Percentiles rank a stretch among this genome's conserved stretches.
Evolutionary conservation across 371 early-diverging fungal genomes (phyloP).

Genomic region (Actinomucor elegans): DNA sequence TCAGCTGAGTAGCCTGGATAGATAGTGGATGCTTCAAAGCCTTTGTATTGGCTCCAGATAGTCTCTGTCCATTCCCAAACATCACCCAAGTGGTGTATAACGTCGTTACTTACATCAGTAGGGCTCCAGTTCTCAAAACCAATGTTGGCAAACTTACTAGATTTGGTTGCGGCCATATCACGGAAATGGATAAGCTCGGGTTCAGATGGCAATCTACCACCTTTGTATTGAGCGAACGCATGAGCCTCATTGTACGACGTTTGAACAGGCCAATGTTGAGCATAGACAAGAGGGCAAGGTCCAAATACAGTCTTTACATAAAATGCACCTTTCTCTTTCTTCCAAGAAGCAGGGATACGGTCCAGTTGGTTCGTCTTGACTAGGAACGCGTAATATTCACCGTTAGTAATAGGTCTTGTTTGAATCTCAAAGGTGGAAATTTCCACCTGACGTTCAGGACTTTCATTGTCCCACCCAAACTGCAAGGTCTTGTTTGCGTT

Average conservation of each 20-base stretch:
- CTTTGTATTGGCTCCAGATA: conserved; percentile 53
- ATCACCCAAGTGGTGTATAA: conserved; percentile 57
- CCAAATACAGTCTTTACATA: conserved; percentile 72
- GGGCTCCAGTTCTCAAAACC: conserved; percentile 70
- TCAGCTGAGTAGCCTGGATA: conserved; percentile 92
- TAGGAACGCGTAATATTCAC: conserved; percentile 70
- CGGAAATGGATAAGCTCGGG: conserved; percentile 52
- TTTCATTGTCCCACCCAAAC: conserved; percentile 93
- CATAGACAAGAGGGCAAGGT: conserved; percentile 47
- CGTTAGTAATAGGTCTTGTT: conserved; percentile 78
- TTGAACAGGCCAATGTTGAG: conserved; percentile 74
- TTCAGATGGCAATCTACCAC: conserved; percentile 69
- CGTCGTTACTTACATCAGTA: conserved; percentile 31
- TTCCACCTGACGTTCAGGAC: conserved; percentile 46
- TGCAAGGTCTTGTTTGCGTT: neutral
- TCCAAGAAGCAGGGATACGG: conserved; percentile 56
- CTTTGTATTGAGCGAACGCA: conserved; percentile 60
- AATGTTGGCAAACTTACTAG: conserved; percentile 47
- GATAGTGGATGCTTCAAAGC: conserved; percentile 60
- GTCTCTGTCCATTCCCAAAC: conserved; percentile 90
- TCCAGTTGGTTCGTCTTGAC: conserved; percentile 15
- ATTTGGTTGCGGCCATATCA: neutral
- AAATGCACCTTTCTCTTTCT: conserved; percentile 21
- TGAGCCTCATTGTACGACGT: conserved; percentile 70
- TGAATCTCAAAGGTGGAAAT: conserved; percentile 65